A percentile compares a stretch with the other conserved stretches of the same genome.
These are phyloP conservation scores for Wallacemonas rigidus DNA, from an alignment of 208 protist species.

Conservation along the genomic window DNA sequence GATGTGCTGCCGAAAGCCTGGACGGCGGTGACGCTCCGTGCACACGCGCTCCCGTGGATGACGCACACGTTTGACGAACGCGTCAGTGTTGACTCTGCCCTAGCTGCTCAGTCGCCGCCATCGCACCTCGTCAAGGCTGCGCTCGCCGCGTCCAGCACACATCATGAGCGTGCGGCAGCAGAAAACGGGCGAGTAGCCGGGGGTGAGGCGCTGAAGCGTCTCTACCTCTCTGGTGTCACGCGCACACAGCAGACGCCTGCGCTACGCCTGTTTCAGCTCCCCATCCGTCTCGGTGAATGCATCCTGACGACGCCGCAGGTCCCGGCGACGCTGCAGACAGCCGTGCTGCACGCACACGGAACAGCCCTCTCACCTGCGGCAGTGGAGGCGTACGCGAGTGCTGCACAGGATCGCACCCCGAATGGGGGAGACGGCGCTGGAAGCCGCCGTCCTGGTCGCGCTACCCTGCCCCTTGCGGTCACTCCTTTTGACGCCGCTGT, in stretches of 20 bases:
- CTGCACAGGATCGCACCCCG: no score
- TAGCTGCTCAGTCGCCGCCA: constrained; percentile 11
- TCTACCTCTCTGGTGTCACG: constrained; percentile 4
- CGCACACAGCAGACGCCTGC: constrained; percentile 11
- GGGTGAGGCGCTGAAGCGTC: constrained; percentile 10
- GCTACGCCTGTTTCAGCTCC: constrained; percentile 36
- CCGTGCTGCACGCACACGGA: background rate
- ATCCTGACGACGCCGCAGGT: constrained; percentile 20
- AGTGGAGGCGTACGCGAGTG: constrained; percentile 11
- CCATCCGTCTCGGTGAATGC: constrained; percentile 23
- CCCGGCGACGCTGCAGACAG: constrained; percentile 4
- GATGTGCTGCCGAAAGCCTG: background rate
- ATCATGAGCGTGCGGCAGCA: background rate
- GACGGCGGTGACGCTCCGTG: background rate
- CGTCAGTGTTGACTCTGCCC: constrained; percentile 7
- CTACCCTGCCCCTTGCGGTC: no score
- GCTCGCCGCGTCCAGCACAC: background rate
- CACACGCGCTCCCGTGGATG: constrained; percentile 11
- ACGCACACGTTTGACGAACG: constrained; percentile 1
- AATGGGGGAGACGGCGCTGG: no score
- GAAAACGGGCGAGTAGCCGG: background rate
- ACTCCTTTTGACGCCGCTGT: constrained; percentile 28
- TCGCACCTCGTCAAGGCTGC: constrained; percentile 8
- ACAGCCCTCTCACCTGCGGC: background rate
- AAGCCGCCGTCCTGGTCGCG: no score